Evolutionary conservation across 371 early-diverging fungal genomes (phyloP).

Genomic region (Lichtheimia hyalospora): DNA sequence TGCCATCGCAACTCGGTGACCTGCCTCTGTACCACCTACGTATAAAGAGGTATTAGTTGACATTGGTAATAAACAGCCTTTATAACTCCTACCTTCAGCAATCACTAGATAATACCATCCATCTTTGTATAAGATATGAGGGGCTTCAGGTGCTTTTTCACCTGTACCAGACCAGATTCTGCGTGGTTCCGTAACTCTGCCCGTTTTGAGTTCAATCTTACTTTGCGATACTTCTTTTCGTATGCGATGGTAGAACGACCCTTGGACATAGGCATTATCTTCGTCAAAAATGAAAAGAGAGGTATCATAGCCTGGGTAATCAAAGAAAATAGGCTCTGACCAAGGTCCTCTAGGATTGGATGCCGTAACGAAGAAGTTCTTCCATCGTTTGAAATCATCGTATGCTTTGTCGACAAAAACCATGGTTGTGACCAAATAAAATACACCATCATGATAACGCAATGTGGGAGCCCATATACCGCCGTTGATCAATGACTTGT

Average conservation of each 20-base stretch:
- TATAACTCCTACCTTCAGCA: slow-evolving; percentile 12
- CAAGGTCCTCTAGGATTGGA: slow-evolving; percentile 16
- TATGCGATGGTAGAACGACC: slow-evolving; percentile 14
- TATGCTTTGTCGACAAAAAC: slow-evolving; percentile 8
- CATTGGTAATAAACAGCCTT: too few relatives aligned
- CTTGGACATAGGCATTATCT: slow-evolving; percentile 15
- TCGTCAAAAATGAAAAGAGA: slow-evolving; percentile 9
- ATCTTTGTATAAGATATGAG: slow-evolving; percentile 20
- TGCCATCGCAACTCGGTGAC: slow-evolving; percentile 21
- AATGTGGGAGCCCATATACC: slow-evolving; percentile 30
- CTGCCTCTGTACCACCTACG: slow-evolving; percentile 22
- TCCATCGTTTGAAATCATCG: slow-evolving; percentile 8
- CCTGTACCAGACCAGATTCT: slow-evolving; percentile 22
- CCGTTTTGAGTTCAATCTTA: slow-evolving; percentile 16
- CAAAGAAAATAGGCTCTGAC: slow-evolving; percentile 23
- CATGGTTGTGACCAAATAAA: slow-evolving; percentile 14
- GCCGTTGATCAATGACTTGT: slow-evolving; percentile 14
- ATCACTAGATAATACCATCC: slow-evolving; percentile 25
- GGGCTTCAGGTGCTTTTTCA: slow-evolving; percentile 21
- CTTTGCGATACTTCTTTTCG: slow-evolving; percentile 19
- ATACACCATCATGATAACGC: slow-evolving; percentile 20
- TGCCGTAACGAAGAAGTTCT: slow-evolving; percentile 15
- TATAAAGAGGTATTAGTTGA: background rate
- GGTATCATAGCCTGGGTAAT: slow-evolving; percentile 21
- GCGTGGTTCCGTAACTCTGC: slow-evolving; percentile 2